Percentiles rank a stretch among this genome's conserved stretches.
Evolutionary conservation across 2,329 filamentous ascomycete genomes (phyloP).

Genomic region (Apiospora aurea): DNA sequence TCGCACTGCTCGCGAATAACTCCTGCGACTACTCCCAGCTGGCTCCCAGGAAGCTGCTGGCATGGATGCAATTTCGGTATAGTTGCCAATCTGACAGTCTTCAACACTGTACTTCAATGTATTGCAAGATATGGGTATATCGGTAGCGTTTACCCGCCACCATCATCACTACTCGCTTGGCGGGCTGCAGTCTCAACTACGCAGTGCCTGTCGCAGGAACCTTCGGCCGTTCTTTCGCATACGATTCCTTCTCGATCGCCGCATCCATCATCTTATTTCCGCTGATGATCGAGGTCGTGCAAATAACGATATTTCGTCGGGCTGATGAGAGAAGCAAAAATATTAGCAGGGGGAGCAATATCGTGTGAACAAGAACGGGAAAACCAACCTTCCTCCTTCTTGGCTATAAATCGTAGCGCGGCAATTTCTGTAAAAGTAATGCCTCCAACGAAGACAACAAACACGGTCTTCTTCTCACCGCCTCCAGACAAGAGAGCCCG

Average conservation of each 20-base stretch:
- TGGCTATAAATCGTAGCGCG: conserved; percentile 87
- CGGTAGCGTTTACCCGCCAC: neutral
- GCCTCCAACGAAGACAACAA: conserved; percentile 97
- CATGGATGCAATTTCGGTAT: neutral
- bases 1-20: neutral
- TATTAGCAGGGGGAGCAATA: neutral
- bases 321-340: conserved; percentile 48
- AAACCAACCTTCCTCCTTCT: conserved; percentile 74
- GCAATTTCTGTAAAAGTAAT: conserved; percentile 97
- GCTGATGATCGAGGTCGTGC: conserved; percentile 89
- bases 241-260: conserved; percentile 76
- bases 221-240: conserved; percentile 52
- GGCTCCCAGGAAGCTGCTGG: neutral
- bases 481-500: conserved; percentile 81
- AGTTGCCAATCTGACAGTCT: neutral
- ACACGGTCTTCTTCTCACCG: conserved; percentile 80
- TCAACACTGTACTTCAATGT: neutral
- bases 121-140: conserved; percentile 11
- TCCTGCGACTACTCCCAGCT: neutral
- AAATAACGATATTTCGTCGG: conserved; percentile 85
- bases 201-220: conserved; percentile 23
- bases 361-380: neutral
- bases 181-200: neutral
- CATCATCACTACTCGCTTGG: neutral
- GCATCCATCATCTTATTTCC: conserved; percentile 89